A percentile compares a stretch with the other conserved stretches of the same genome.
These are phyloP conservation scores for Verticillium longisporum DNA, from an alignment of 2,329 filamentous ascomycete genomes.

Conservation along the genomic window DNA sequence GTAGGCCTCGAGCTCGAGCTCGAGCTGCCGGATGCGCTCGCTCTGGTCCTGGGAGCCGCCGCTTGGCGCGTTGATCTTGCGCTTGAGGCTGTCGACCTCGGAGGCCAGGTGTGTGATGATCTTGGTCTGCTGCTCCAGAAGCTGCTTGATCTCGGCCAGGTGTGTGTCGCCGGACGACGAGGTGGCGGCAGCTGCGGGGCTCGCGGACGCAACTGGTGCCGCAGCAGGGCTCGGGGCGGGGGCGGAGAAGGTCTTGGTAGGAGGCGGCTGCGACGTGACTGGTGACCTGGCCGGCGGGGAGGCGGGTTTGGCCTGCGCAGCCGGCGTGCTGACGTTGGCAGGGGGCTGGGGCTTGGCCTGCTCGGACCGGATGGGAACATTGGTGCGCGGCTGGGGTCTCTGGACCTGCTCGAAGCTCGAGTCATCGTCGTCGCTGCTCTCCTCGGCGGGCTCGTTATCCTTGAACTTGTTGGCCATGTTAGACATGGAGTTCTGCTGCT, in stretches of 20 bases:
- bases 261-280: slow-evolving; percentile 6
- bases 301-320: slow-evolving; percentile 12
- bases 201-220: slow-evolving; percentile 14
- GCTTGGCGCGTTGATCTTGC: slow-evolving; percentile 53
- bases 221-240: slow-evolving; percentile 18
- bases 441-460: slow-evolving; percentile 56
- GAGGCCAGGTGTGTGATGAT: slow-evolving; percentile 63
- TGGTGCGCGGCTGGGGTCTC: slow-evolving; percentile 60
- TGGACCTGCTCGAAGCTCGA: slow-evolving; percentile 84
- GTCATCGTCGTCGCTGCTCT: slow-evolving; percentile 57
- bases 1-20: slow-evolving; percentile 60
- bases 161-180: slow-evolving; percentile 49
- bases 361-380: slow-evolving; percentile 27
- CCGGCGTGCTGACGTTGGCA: slow-evolving; percentile 29
- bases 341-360: slow-evolving; percentile 37
- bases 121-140: slow-evolving; percentile 71
- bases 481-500: slow-evolving; percentile 83
- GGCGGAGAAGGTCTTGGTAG: slow-evolving; percentile 7
- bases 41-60: slow-evolving; percentile 52
- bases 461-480: slow-evolving; percentile 81
- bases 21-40: slow-evolving; percentile 60
- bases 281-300: slow-evolving; percentile 23
- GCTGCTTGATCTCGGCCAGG: slow-evolving; percentile 68
- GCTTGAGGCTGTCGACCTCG: slow-evolving; percentile 78
- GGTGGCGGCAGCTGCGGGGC: slow-evolving; percentile 16